Percentiles rank a stretch among this genome's conserved stretches.
Evolutionary conservation across 495 filamentous ascomycete genomes (phyloP).

Genomic region (Penicillium macrosclerotiorum): DNA sequence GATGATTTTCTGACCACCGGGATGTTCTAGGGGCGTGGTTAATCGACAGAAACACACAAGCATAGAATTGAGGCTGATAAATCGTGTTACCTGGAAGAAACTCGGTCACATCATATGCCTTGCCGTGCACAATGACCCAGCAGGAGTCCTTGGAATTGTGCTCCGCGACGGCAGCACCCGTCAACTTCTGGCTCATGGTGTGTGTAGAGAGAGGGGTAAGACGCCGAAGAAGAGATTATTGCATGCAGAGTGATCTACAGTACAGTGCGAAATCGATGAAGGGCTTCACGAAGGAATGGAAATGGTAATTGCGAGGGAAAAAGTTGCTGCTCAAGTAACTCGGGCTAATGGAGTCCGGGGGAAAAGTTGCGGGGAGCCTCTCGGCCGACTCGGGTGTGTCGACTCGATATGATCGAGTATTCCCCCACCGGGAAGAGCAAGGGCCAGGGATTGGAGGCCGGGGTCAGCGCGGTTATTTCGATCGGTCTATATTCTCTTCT

Average conservation of each 20-base stretch:
- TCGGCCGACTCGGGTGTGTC: conserved; percentile 25
- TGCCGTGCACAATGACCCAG: conserved; percentile 85
- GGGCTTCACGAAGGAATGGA: conserved; percentile 1
- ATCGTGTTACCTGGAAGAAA: conserved; percentile 74
- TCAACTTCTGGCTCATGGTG: conserved; percentile 51
- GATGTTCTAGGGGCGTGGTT: conserved; percentile 60
- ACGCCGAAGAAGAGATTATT: too few species aligned
- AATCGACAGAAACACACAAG: neutral
- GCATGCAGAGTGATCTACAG: too few species aligned
- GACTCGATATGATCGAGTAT: neutral
- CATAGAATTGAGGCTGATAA: neutral
- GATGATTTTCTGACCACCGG: conserved; percentile 79
- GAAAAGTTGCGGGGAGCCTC: conserved; percentile 25
- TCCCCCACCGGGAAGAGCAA: neutral
- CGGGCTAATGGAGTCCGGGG: conserved; percentile 34
- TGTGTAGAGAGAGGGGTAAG: conserved; percentile 1
- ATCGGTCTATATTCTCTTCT: too few species aligned
- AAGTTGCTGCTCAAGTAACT: conserved; percentile 16
- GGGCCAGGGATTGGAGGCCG: too few species aligned
- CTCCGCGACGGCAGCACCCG: conserved; percentile 72
- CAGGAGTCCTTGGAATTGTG: conserved; percentile 81
- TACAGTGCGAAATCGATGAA: neutral
- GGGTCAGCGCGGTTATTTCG: too few species aligned
- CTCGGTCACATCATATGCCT: conserved; percentile 89
- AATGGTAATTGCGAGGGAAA: conserved; percentile 7